phyloP scores from a whole-genome alignment of 2,329 filamentous ascomycete species.

The Epichloe festucae region DNA sequence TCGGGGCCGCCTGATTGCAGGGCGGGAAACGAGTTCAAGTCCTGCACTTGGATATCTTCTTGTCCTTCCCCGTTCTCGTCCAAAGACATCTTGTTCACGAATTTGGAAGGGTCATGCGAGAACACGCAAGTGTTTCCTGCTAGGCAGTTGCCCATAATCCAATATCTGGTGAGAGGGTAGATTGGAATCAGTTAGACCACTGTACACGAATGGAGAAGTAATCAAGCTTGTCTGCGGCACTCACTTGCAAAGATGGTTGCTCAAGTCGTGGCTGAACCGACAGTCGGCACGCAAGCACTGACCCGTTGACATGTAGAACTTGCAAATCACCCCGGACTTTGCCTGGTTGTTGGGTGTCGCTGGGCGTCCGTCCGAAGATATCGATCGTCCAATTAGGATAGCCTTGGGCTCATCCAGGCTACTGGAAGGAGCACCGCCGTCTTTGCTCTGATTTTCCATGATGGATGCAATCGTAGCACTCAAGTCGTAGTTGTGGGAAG shows the following conservation, averaged over 20 bases:
- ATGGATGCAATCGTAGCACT: conserved; percentile 82
- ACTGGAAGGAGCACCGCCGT: conserved; percentile 19
- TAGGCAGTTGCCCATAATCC: conserved; percentile 89
- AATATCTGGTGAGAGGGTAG: conserved; percentile 50
- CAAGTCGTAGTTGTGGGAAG: conserved; percentile 81
- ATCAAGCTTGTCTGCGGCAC: conserved; percentile 24
- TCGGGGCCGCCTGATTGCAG: conserved; percentile 50
- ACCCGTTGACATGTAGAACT: conserved; percentile 93
- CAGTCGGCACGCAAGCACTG: conserved; percentile 92
- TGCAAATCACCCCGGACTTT: conserved; percentile 85
- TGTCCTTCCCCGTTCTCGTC: conserved; percentile 52
- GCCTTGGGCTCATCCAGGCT: conserved; percentile 44
- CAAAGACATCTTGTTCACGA: conserved; percentile 69
- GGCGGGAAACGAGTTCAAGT: conserved; percentile 74
- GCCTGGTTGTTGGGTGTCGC: conserved; percentile 62
- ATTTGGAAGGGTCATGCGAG: conserved; percentile 82
- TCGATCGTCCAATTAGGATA: conserved; percentile 79
- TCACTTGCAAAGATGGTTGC: conserved; percentile 95
- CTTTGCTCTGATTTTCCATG: conserved; percentile 56
- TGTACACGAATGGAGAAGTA: neutral
- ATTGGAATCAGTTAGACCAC: neutral
- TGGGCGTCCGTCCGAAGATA: conserved; percentile 62
- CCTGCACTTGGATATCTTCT: conserved; percentile 64
- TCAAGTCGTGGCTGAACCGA: conserved; percentile 91
- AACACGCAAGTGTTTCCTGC: conserved; percentile 92